Base-by-base conservation (phyloP, 805 yeast species). In the Kregervanrija fluxuum region DNA sequence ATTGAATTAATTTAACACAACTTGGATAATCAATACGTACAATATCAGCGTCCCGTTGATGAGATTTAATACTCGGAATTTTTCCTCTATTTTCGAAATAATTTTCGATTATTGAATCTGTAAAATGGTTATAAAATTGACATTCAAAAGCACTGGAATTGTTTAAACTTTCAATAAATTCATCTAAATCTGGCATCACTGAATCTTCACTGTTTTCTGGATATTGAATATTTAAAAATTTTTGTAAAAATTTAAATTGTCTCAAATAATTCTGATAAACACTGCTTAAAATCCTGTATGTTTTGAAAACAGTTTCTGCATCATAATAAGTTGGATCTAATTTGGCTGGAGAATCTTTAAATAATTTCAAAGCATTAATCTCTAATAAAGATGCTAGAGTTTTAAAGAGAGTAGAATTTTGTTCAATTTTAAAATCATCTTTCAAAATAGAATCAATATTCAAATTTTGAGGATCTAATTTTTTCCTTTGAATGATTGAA, bases 11-110 rank as follows among this genome's bases (percentile, higher is more conserved):
- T 42, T 73, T 73, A 2, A 77, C 64, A 6, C 71, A 68, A 11
- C 81, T 80, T 5, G 86, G 82, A 49, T 70, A 77, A 17, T 73
- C 80, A 22, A 73, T 46, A 14, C 30, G 16, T 16, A 41, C 38
- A 38, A 46, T 35, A 3, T 4, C 3, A 5, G 15, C 32, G 36
- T 46, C 49, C 6, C 46, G 32, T 15, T 15, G 35, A 40, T 46
- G 49, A n/a, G 30, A 30, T 30, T 30, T 35, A 9, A 22, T 22
- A 22, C 8, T 22, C 8, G 28, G 28, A 22, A 6, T 5, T 22
- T 22, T 22, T 22, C 28, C 28, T 22, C 28, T 22, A 22, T 22
- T 22, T 6, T 22, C 28, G 8, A 22, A 22, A 22, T 22, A 22
- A 22, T 22, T 22, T 22, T 22, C 28, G 6, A 6, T 22, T 22